A percentile compares a stretch with the other conserved stretches of the same genome.
Evolutionary conservation across 768 basidiomycete species (phyloP).

Genomic region (Phlebiopsis gigantea): DNA sequence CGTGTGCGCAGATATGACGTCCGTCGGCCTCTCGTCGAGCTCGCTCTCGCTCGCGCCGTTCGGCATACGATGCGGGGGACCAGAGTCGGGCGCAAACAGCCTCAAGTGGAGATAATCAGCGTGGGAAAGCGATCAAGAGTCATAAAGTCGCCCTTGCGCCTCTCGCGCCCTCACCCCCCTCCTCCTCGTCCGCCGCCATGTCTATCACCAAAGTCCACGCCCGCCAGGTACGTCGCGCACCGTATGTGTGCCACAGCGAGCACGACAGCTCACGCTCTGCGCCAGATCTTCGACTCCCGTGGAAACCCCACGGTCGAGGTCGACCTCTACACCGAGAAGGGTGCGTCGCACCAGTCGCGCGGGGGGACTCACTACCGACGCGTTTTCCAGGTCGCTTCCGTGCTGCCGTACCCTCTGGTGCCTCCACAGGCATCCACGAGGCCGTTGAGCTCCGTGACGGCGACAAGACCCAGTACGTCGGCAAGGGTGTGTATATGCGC

Average conservation of each 20-base stretch:
- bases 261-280: neutral
- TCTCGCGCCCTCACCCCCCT: constrained; percentile 15
- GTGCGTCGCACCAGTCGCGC: constrained; percentile 33
- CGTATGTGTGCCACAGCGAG: neutral
- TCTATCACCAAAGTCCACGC: constrained; percentile 89
- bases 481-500: constrained; percentile 67
- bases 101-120: constrained; percentile 31
- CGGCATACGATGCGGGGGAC: neutral
- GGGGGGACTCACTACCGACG: constrained; percentile 3
- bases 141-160: constrained; percentile 16
- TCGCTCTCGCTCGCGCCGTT: neutral
- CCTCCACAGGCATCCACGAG: constrained; percentile 97
- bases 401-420: constrained; percentile 94
- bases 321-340: constrained; percentile 83
- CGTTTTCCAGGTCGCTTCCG: constrained; percentile 74
- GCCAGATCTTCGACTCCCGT: constrained; percentile 97
- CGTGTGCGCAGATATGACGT: neutral
- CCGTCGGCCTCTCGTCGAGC: neutral
- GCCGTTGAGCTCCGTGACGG: constrained; percentile 98
- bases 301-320: constrained; percentile 98
- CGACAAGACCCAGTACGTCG: constrained; percentile 88
- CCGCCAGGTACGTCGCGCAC: constrained; percentile 63
- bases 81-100: neutral
- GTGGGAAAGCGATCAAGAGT: constrained; percentile 27
- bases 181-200: constrained; percentile 48